Percentiles rank a stretch among this genome's conserved stretches.
These are phyloP conservation scores for Chalciporus sphaerocephalus DNA, from an alignment of 768 basidiomycete species.

Conservation along the genomic window DNA sequence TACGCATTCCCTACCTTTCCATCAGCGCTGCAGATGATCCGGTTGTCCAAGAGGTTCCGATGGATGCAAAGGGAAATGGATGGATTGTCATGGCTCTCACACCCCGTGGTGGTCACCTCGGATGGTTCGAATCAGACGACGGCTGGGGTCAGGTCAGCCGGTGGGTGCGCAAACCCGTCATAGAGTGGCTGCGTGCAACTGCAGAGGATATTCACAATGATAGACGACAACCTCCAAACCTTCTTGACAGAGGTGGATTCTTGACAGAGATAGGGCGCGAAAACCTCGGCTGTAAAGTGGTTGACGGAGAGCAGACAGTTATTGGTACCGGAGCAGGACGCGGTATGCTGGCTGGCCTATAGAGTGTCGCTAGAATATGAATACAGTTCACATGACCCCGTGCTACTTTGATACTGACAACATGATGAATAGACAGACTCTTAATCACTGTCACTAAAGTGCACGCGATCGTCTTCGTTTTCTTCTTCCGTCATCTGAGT, in stretches of 20 bases:
- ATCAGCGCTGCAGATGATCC: slow-evolving; percentile 79
- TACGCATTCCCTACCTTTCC: slow-evolving; percentile 71
- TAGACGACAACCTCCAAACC: slow-evolving; percentile 25
- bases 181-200: slow-evolving; percentile 65
- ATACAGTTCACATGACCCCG: slow-evolving; percentile 7
- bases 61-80: slow-evolving; percentile 48
- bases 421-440: background rate
- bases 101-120: slow-evolving; percentile 68
- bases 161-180: slow-evolving; percentile 68
- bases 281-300: slow-evolving; percentile 53
- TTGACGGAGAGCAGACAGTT: slow-evolving; percentile 50
- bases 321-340: slow-evolving; percentile 50
- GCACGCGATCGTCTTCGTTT: slow-evolving; percentile 61
- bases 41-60: slow-evolving; percentile 60
- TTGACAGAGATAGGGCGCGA: slow-evolving; percentile 54
- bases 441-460: slow-evolving; percentile 88
- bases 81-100: slow-evolving; percentile 62
- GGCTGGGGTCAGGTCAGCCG: slow-evolving; percentile 35
- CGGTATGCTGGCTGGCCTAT: slow-evolving; percentile 62
- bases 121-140: slow-evolving; percentile 67
- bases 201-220: slow-evolving; percentile 48
- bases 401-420: slow-evolving; percentile 3
- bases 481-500: slow-evolving; percentile 41
- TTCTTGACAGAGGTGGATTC: slow-evolving; percentile 56
- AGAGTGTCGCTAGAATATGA: slow-evolving; percentile 19